A percentile compares a stretch with the other conserved stretches of the same genome.
Conservation (phyloP, 2,329 filamentous ascomycete species). For the Colletotrichum kahawae region DNA sequence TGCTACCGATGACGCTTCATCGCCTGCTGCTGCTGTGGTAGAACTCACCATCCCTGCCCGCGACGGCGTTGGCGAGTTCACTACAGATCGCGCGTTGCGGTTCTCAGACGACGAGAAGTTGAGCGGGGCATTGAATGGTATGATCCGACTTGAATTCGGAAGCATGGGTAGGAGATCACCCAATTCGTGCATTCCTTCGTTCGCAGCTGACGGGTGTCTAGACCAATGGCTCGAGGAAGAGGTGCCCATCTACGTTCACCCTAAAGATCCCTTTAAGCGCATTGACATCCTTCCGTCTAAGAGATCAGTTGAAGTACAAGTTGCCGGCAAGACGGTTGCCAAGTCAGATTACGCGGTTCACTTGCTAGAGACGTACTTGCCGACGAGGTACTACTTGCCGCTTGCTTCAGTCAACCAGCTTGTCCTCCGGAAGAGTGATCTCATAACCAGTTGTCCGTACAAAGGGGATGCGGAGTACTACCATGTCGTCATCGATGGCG, state of each 20-base stretch:
- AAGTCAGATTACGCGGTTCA: constrained; percentile 53
- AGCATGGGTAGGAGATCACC: constrained; percentile 32
- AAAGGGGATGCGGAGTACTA: constrained; percentile 72
- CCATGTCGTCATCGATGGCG: constrained; percentile 51
- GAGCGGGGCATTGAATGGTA: constrained; percentile 32
- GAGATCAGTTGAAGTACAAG: constrained; percentile 55
- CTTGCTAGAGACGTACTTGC: constrained; percentile 65
- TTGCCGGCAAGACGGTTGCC: constrained; percentile 52
- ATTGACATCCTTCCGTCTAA: constrained; percentile 64
- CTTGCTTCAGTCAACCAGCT: constrained; percentile 51
- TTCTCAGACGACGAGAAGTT: constrained; percentile 43
- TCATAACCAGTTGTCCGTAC: constrained; percentile 67
- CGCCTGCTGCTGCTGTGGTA: constrained; percentile 30
- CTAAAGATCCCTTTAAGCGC: constrained; percentile 71
- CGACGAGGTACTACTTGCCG: constrained; percentile 64
- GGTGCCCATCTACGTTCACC: constrained; percentile 62
- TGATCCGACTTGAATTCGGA: constrained; percentile 39
- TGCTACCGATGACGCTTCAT: constrained; percentile 25
- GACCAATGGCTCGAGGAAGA: constrained; percentile 61
- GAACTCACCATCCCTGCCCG: constrained; percentile 33
- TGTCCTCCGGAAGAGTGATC: constrained; percentile 53
- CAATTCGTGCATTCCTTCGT: fast-evolving
- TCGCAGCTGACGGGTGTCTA: neutral
- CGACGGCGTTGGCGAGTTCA: constrained; percentile 28
- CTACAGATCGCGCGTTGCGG: constrained; percentile 38